Base-by-base conservation (phyloP, 2,329 filamentous ascomycete species). In the Alternaria rosae region DNA sequence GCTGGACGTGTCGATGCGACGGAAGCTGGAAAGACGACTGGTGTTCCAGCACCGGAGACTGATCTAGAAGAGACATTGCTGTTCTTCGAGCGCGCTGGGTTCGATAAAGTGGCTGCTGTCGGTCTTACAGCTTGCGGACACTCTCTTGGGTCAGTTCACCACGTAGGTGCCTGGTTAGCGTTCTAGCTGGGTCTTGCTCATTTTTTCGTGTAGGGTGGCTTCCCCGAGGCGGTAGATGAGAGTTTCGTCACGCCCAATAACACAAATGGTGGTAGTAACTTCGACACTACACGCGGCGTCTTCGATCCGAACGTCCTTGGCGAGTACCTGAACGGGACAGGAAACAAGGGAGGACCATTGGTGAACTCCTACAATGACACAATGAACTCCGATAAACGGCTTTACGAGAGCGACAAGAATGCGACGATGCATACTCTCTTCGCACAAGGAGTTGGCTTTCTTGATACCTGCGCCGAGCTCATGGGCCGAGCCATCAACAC, bases 121-220 rank as follows among this genome's bases (percentile, higher is more conserved):
- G 65, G 61, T 7, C 44, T 77, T 4, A 69, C 69, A 15, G 72
- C 75, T 9, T 77, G 75, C 53, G 75, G 75, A 0, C 75, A 77
- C 52, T 69, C 70, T 3, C 43, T 77, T 13, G 75, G 73, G 20
- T 68, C 69, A 11, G 74, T 76, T 4, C 75, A 76, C 54, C 63
- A 70, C 30, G 44, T 47, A 47, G 10, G 44, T 47, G 3, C 17
- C 6, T n/a, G 11, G 10, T 4, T 12, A n/a, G 0, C 10, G n/a
- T 12, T 47, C 3, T 4, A 26, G 11, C 12, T 20, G n/a, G 25
- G 2, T n/a, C 2, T 12, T 1, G 6, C 25, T 47, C 7, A 26
- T 23, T 47, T 6, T 28, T n/a, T 15, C 9, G 3, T 47, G 9
- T 20, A 47, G 44, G 65, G 63, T 4, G 68, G 71, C 10, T 71